Evolutionary conservation across 768 basidiomycete genomes (phyloP).

Genomic region (Mycena crocata): DNA sequence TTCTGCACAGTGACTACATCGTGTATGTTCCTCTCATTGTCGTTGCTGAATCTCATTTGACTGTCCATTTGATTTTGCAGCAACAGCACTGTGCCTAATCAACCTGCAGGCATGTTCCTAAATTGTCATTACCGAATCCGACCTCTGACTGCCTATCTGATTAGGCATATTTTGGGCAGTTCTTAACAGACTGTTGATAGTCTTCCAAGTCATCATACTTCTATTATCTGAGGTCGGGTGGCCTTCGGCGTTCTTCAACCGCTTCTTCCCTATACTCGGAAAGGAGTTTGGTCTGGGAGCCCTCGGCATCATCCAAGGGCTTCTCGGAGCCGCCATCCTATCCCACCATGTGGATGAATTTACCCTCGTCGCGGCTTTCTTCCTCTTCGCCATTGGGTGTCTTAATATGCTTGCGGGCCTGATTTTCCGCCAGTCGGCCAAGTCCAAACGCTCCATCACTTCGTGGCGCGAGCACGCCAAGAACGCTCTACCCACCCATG

Average conservation of each 20-base stretch:
- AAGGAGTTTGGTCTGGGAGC: conserved; percentile 87
- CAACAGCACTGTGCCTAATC: too few relatives aligned
- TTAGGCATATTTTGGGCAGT: conserved; percentile 89
- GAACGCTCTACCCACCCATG: conserved; percentile 62
- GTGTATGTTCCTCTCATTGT: conserved; percentile 56
- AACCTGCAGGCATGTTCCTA: too few relatives aligned
- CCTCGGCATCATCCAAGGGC: conserved; percentile 87
- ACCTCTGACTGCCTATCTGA: too few relatives aligned
- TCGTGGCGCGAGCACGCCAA: conserved; percentile 70
- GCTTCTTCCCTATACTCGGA: conserved; percentile 90
- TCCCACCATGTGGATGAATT: conserved; percentile 88
- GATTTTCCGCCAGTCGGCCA: conserved; percentile 74
- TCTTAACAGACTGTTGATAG: conserved; percentile 87
- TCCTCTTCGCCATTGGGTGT: conserved; percentile 93
- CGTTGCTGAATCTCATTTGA: background rate
- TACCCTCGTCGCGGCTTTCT: conserved; percentile 91
- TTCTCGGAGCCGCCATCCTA: conserved; percentile 79
- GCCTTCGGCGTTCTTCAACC: conserved; percentile 82
- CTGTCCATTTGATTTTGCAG: too few relatives aligned
- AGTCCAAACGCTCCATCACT: conserved; percentile 71
- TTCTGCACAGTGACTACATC: conserved; percentile 79
- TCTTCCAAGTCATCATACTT: conserved; percentile 85
- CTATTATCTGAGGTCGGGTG: conserved; percentile 87
- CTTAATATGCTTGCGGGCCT: conserved; percentile 85
- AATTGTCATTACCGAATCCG: too few relatives aligned